Conservation (phyloP, 805 yeast genomes). For the Torulaspora maleeae region DNA sequence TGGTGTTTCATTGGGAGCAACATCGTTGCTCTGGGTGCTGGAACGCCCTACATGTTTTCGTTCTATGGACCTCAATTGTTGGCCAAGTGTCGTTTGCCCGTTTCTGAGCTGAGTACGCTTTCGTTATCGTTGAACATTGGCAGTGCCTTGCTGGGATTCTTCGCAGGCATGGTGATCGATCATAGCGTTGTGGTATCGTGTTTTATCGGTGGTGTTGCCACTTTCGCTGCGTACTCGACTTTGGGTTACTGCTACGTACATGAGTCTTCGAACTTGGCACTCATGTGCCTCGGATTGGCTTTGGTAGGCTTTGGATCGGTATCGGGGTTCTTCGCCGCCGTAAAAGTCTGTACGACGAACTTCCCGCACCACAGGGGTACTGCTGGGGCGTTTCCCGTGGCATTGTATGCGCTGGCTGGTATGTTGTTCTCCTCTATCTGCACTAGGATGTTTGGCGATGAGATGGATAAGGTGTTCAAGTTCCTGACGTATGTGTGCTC, state of each 20-base stretch:
- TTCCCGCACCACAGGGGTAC: conserved; percentile 68
- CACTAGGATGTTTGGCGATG: conserved; percentile 46
- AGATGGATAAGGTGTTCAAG: conserved; percentile 51
- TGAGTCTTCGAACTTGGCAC: conserved; percentile 37
- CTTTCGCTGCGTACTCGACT: conserved; percentile 51
- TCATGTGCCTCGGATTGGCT: conserved; percentile 47
- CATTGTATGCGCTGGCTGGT: conserved; percentile 69
- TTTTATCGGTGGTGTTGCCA: conserved; percentile 50
- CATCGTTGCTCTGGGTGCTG: conserved; percentile 60
- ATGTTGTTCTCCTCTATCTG: conserved; percentile 56
- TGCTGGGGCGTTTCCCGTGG: conserved; percentile 65
- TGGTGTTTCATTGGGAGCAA: conserved; percentile 32
- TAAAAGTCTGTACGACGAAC: conserved; percentile 47
- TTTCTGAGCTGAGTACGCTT: conserved; percentile 58
- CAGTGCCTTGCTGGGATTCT: conserved; percentile 61
- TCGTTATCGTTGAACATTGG: conserved; percentile 63
- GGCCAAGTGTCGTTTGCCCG: conserved; percentile 49
- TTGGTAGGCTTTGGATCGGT: conserved; percentile 64
- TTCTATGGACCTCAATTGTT: conserved; percentile 72
- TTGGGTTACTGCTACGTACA: conserved; percentile 46
- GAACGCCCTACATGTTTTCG: conserved; percentile 72
- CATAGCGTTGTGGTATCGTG: conserved; percentile 47
- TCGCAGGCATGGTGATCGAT: conserved; percentile 68
- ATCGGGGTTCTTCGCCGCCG: conserved; percentile 53
- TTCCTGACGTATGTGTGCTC: conserved; percentile 53